These are phyloP conservation scores for Lobosporangium transversale DNA, from an alignment of 192 early-diverging fungal genomes.

Conservation along the genomic window DNA sequence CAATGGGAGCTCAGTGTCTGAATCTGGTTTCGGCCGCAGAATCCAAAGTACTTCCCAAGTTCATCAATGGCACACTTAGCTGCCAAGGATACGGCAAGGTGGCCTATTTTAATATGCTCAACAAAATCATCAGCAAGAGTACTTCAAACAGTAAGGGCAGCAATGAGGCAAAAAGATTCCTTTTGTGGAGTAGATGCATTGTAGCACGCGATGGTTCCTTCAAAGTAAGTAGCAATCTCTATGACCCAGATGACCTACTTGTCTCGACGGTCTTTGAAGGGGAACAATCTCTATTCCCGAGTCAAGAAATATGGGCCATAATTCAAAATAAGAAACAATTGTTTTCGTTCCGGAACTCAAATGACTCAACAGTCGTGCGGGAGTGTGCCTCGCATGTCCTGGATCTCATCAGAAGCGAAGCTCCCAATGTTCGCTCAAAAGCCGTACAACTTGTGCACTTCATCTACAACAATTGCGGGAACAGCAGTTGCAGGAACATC, in stretches of 20 bases:
- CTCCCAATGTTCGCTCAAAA: neutral
- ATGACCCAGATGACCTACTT: neutral
- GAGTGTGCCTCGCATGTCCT: slow-evolving; percentile 15
- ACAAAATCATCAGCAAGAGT: neutral
- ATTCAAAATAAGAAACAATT: neutral
- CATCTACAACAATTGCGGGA: slow-evolving; percentile 5
- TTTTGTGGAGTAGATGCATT: neutral
- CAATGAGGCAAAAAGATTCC: neutral
- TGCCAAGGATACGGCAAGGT: neutral
- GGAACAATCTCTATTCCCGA: neutral
- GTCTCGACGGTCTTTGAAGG: neutral
- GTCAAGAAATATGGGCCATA: neutral
- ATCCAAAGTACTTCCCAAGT: neutral
- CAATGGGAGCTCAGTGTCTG: slow-evolving; percentile 5
- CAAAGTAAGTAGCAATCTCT: neutral
- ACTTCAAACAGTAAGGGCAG: neutral
- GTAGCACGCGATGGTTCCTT: slow-evolving; percentile 6
- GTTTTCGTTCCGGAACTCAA: neutral
- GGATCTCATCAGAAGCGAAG: neutral
- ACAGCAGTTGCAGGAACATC: slow-evolving; percentile 1
- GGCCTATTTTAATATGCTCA: neutral
- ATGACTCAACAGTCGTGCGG: neutral
- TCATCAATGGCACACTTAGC: neutral
- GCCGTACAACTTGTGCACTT: neutral
- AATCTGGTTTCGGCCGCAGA: neutral